Conservation (phyloP, 2,329 filamentous ascomycete genomes). For the Ophiostoma quercus region DNA sequence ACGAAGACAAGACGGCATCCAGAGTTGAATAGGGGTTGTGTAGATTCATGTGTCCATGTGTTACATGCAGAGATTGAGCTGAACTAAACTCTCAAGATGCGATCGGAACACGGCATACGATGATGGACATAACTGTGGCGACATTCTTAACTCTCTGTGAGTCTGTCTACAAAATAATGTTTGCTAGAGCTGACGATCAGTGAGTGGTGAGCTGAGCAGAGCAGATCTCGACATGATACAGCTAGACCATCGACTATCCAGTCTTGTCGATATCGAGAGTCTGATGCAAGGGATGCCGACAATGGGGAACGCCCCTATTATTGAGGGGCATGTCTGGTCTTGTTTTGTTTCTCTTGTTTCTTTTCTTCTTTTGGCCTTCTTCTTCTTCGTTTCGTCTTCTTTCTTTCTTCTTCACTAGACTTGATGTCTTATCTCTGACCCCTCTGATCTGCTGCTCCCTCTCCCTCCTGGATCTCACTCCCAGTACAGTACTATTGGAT, state of each 20-base stretch:
- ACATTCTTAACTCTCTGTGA: too few relatives aligned
- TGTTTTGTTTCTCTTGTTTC: background rate
- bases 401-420: background rate
- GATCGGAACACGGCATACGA: background rate
- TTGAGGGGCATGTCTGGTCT: background rate
- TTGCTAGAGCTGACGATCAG: background rate
- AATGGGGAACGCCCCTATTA: background rate
- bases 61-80: background rate
- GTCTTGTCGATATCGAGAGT: background rate
- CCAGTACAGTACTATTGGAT: too few relatives aligned
- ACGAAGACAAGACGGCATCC: background rate
- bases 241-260: background rate
- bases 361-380: background rate
- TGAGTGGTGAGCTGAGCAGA: background rate
- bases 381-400: background rate
- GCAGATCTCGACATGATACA: background rate
- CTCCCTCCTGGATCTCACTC: background rate
- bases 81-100: background rate
- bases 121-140: too few relatives aligned
- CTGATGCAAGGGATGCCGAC: background rate
- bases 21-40: background rate
- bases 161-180: too few relatives aligned
- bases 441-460: background rate
- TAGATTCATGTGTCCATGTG: background rate
- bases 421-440: background rate